Conservation (phyloP, 768 basidiomycete genomes). For the Russula griseocarnosa region DNA sequence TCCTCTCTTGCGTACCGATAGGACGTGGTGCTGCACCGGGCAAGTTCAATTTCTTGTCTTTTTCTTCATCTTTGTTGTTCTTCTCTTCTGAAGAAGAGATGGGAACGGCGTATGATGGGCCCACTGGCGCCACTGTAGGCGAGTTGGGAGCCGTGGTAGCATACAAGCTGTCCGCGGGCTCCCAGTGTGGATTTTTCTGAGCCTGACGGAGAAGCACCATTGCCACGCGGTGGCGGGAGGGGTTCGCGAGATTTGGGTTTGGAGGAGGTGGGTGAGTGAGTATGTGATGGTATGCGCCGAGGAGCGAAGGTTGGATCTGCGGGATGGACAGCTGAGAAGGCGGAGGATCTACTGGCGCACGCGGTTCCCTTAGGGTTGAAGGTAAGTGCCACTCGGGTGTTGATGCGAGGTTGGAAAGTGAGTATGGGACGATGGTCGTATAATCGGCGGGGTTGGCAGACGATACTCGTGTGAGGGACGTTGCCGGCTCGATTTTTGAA, state of each 20-base stretch:
- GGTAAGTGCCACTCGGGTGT: conserved; percentile 70
- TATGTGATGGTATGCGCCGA: conserved; percentile 72
- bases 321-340: conserved; percentile 44
- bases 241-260: conserved; percentile 47
- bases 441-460: conserved; percentile 58
- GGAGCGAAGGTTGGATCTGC: conserved; percentile 58
- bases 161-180: conserved; percentile 57
- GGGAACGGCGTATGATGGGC: conserved; percentile 61
- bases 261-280: conserved; percentile 63
- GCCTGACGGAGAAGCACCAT: conserved; percentile 61
- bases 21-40: conserved; percentile 40
- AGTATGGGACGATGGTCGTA: conserved; percentile 67
- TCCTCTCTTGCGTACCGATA: conserved; percentile 45
- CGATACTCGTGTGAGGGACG: conserved; percentile 42
- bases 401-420: conserved; percentile 62
- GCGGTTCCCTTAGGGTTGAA: conserved; percentile 26
- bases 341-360: conserved; percentile 17
- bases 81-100: conserved; percentile 41
- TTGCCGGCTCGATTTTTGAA: conserved; percentile 36
- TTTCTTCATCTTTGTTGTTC: conserved; percentile 45
- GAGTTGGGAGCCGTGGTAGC: conserved; percentile 53
- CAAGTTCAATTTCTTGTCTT: conserved; percentile 47
- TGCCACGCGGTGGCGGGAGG: conserved; percentile 69
- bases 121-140: conserved; percentile 59
- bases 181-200: conserved; percentile 61